These are phyloP conservation scores for Rachicladosporium sp. DNA, from an alignment of 2,329 filamentous ascomycete genomes.

Conservation along the genomic window DNA sequence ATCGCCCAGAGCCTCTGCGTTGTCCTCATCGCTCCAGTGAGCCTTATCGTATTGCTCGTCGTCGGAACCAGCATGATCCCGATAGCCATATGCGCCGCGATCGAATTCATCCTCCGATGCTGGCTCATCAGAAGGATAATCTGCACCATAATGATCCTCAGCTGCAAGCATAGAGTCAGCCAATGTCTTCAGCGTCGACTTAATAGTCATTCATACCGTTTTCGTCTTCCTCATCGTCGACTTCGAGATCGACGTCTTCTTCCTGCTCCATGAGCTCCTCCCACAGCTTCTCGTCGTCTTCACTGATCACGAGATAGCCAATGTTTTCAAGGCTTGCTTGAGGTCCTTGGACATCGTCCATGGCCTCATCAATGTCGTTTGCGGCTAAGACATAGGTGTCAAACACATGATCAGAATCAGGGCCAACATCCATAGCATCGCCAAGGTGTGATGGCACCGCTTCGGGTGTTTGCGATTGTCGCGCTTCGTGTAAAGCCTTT, in stretches of 20 bases:
- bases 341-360: no score
- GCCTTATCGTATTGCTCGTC: constrained; percentile 26
- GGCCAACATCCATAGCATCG: constrained; percentile 30
- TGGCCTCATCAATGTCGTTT: constrained; percentile 12
- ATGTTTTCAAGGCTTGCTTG: constrained; percentile 13
- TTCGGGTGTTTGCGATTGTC: constrained; percentile 1
- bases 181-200: no score
- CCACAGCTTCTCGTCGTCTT: constrained; percentile 45
- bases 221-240: constrained; percentile 50
- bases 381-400: constrained; percentile 46
- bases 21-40: constrained; percentile 16
- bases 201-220: constrained; percentile 25
- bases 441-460: constrained; percentile 17
- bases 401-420: constrained; percentile 47
- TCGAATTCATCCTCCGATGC: constrained; percentile 57
- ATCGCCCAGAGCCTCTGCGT: not conserved
- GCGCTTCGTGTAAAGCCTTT: constrained; percentile 5
- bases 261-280: constrained; percentile 34
- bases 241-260: constrained; percentile 19
- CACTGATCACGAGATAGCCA: constrained; percentile 38
- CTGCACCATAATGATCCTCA: constrained; percentile 66
- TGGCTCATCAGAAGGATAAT: constrained; percentile 71
- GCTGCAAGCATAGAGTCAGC: constrained; percentile 26
- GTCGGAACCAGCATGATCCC: constrained; percentile 23
- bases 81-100: constrained; percentile 29